Evolutionary conservation across 352 stramenopile genomes (phyloP), one percentile per base, ranked within the genome.

Genomic region (Lagenidium sp.): DNA sequence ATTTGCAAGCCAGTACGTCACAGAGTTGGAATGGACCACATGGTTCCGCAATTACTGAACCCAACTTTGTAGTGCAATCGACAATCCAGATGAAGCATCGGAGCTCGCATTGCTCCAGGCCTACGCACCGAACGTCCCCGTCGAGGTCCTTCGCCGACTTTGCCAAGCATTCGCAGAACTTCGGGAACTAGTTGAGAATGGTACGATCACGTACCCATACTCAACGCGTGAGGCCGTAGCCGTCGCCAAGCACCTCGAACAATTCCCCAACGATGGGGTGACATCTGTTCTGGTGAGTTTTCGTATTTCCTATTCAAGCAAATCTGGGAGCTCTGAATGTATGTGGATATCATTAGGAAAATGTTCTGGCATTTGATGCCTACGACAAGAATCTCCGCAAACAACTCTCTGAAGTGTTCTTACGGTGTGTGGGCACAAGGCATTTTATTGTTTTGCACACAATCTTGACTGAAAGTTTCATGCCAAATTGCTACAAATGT

Each of bases 281-380:
- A 79, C 71, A 5, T 70, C 63, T 3, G 87, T 88, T 8, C 39
- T 86, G 48, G 74, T 85, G 59, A 41, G 65, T 56, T 11, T 1
- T 11, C 28, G 5, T 38, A 5, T 41, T 4, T 10, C 4, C 3
- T 21, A n/a, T 25, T 42, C 23, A 30, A 8, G 30, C 21, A 5
- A 19, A 36, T 22, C 10, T 24, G 12, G 15, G 4, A 22, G 6
- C 20, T 21, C 35, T 40, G 35, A 40, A n/a, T n/a, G n/a, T n/a
- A n/a, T n/a, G n/a, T n/a, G 13, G 16, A 18, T 18, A 40, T 18
- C 22, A 24, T 36, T 63, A 98, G 55, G 72, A 95, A 52, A 98
- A 98, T 54, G 85, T 98, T 13, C 61, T 98, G 19, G 89, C 87
- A 11, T 98, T 98, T 55, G 95, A 98, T 30, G 68, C 65, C 2